phyloP scores from a whole-genome alignment of 208 protist species.

The Naegleria lovaniensis region DNA sequence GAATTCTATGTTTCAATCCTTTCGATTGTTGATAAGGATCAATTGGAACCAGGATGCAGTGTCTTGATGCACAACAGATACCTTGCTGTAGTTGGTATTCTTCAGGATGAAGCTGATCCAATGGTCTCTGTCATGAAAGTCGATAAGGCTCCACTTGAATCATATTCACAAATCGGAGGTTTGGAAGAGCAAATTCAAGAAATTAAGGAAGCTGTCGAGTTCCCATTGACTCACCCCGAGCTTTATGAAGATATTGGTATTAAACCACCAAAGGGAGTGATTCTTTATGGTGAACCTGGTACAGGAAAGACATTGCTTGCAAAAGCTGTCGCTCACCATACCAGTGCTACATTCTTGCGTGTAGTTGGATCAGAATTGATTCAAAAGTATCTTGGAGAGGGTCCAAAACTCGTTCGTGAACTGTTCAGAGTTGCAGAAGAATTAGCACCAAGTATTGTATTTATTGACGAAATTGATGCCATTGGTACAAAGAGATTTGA shows the following conservation, averaged over 20 bases:
- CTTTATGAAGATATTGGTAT: conserved; percentile 99
- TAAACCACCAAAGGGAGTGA: conserved; percentile 98
- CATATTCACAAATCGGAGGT: conserved; percentile 98
- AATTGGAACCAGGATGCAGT: conserved; percentile 92
- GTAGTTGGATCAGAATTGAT: conserved; percentile 99
- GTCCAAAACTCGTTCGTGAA: conserved; percentile 98
- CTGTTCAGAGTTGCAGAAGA: conserved; percentile 98
- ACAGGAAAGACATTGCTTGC: conserved; percentile 98
- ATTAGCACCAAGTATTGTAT: conserved; percentile 97
- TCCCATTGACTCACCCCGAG: conserved; percentile 98
- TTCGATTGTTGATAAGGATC: conserved; percentile 98
- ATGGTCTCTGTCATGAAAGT: conserved; percentile 99
- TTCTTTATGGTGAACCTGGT: conserved; percentile 98
- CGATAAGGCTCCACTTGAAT: conserved; percentile 97
- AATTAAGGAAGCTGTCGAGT: conserved; percentile 98
- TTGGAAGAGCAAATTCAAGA: conserved; percentile 99
- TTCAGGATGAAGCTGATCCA: conserved; percentile 96
- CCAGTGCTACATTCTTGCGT: conserved; percentile 97
- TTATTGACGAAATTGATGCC: conserved; percentile 99
- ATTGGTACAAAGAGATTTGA: conserved; percentile 99
- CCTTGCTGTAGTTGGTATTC: conserved; percentile 91
- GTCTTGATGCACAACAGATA: conserved; percentile 95
- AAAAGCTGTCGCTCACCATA: conserved; percentile 98
- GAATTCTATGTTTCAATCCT: conserved; percentile 98
- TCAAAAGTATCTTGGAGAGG: conserved; percentile 99